phyloP scores from a whole-genome alignment of 768 basidiomycete species.

The Russula vinacea region DNA sequence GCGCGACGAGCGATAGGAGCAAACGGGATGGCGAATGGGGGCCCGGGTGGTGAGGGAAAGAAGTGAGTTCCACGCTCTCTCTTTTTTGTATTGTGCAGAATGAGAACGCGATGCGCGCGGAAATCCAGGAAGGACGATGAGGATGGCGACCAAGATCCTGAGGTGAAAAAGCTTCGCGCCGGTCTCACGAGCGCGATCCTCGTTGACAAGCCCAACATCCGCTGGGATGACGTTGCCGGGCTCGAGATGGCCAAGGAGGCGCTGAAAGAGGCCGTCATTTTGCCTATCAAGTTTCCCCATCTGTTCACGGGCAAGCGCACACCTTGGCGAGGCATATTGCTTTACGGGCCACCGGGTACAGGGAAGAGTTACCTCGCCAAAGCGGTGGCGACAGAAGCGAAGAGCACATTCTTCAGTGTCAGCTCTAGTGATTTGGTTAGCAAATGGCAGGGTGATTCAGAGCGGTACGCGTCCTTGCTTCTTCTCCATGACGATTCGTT shows the following conservation, averaged over 20 bases:
- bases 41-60: constrained; percentile 37
- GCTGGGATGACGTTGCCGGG: constrained; percentile 99
- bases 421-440: constrained; percentile 93
- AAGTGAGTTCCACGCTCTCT: constrained; percentile 36
- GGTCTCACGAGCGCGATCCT: constrained; percentile 86
- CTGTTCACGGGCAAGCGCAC: constrained; percentile 98
- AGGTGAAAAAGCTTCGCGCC: constrained; percentile 93
- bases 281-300: constrained; percentile 99
- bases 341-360: constrained; percentile 97
- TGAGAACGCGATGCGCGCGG: constrained; percentile 7
- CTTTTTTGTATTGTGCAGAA: constrained; percentile 3
- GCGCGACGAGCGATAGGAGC: constrained; percentile 50
- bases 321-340: constrained; percentile 92
- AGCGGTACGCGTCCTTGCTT: constrained; percentile 56
- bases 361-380: constrained; percentile 97
- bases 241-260: constrained; percentile 93
- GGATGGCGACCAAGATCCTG: constrained; percentile 83
- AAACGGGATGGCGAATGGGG: constrained; percentile 45
- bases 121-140: constrained; percentile 43
- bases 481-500: neutral
- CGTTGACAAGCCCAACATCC: constrained; percentile 90
- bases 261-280: constrained; percentile 95
- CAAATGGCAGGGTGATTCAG: constrained; percentile 99
- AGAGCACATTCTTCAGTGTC: constrained; percentile 98
- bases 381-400: constrained; percentile 98